Base-by-base conservation (phyloP, 305 asterid genomes). In the Striga hermonthica region DNA sequence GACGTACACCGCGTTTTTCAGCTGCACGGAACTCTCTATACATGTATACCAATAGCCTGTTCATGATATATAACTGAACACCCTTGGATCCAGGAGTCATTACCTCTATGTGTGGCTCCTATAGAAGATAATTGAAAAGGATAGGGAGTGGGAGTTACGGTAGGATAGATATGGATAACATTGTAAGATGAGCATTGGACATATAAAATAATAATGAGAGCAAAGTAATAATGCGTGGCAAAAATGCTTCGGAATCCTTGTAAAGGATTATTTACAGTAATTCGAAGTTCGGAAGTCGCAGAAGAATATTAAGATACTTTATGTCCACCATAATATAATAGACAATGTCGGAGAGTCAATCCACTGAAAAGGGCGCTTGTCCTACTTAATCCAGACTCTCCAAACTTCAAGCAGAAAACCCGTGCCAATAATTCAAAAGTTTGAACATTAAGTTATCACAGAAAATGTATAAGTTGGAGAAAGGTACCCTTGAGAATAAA, bases 41-140 rank as follows among this genome's bases (percentile, higher is more conserved):
- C 90, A 94, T 81, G 80, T 84, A 82, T 40, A 91, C 97, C 74
- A 89, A 77, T 58, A 94, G 82, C 80, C 98, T 85, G 88, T 88
- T 87, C 97, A 84, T 86, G 63, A 85, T 78, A 79, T 94, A 88
- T 62, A 80, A 75, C 82, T 91, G 99, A 53, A 85, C 86, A 67
- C 60, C 78, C 81, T 94, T 94, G 77, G 98, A 84, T 66, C 90
- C 98, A 76, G 99, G 99, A 49, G 98, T 65, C 87, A 88, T 81
- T 62, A 91, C 98, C 84, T 94, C 98, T 73, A 87, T 83, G 82
- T 82, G 97, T 76, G 99, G 99, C 79, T 94, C 99, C 98, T 94
- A 70, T 70, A 73, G 69, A 70, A 37, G 60, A 66, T 74, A 60
- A 39, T 55, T 44, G 63, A 69, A 76, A 31, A 75, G 58, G 68